Percentiles rank a stretch among this genome's conserved stretches.
phyloP scores from a whole-genome alignment of 2,329 filamentous ascomycete species.

The Nothopassalora personata region DNA sequence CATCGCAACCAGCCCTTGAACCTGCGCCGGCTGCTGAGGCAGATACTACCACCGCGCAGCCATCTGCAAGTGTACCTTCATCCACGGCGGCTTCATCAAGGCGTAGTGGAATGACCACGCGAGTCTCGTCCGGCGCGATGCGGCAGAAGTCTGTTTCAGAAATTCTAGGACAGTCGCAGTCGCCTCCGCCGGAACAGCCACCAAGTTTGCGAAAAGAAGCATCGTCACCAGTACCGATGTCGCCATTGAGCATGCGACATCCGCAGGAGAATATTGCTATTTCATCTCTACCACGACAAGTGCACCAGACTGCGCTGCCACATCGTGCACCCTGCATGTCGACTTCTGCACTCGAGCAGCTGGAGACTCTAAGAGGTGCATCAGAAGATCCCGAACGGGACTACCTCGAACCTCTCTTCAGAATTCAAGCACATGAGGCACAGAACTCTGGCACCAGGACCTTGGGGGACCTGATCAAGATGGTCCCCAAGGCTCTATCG shows the following conservation, averaged over 20 bases:
- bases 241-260: slow-evolving; percentile 36
- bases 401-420: slow-evolving; percentile 59
- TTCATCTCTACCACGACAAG: slow-evolving; percentile 2
- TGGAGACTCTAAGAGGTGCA: slow-evolving; percentile 41
- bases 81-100: slow-evolving; percentile 8
- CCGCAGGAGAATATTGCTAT: slow-evolving; percentile 25
- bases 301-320: slow-evolving; percentile 4
- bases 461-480: slow-evolving; percentile 67
- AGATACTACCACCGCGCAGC: slow-evolving; percentile 5
- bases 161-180: slow-evolving; percentile 58
- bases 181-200: slow-evolving; percentile 10
- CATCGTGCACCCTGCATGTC: slow-evolving; percentile 6
- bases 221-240: slow-evolving; percentile 29
- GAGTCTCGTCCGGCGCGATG: slow-evolving; percentile 65
- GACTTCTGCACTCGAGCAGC: slow-evolving; percentile 19
- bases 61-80: background rate
- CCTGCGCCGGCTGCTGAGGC: slow-evolving; percentile 10
- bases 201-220: slow-evolving; percentile 5
- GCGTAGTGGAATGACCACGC: slow-evolving; percentile 55
- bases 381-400: slow-evolving; percentile 47
- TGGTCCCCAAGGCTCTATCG: slow-evolving; percentile 83
- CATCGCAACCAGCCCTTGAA: slow-evolving; percentile 20
- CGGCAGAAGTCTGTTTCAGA: slow-evolving; percentile 68
- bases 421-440: slow-evolving; percentile 52
- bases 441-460: slow-evolving; percentile 46